phyloP scores from a whole-genome alignment of 129 eudicot species.

The Daucus carota region DH1_v3.0 NC_030386.2:6871001-6871500 shows the following conservation, averaged over 20 bases:
- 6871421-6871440: constrained; percentile 57
- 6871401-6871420: constrained; percentile 64
- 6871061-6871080: constrained; percentile 76
- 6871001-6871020: constrained; percentile 78
- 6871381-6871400: constrained; percentile 53
- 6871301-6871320: constrained; percentile 82
- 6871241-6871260: constrained; percentile 83
- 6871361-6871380: constrained; percentile 62
- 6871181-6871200: constrained; percentile 87
- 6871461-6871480: constrained; percentile 37
- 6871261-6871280: constrained; percentile 72
- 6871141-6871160: constrained; percentile 41
- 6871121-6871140: constrained; percentile 51
- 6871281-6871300: constrained; percentile 57
- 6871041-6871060: constrained; percentile 52
- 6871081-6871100: constrained; percentile 59
- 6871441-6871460: constrained; percentile 47
- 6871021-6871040: constrained; percentile 57
- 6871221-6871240: constrained; percentile 69
- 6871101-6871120: constrained; percentile 75
- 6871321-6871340: constrained; percentile 58
- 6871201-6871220: constrained; percentile 79
- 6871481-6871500: constrained; percentile 62
- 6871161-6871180: constrained; percentile 79
- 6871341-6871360: constrained; percentile 63